Evolutionary conservation across 2,329 filamentous ascomycete species (phyloP), one percentile per base, ranked within the genome.

Genomic region (Blastomyces gilchristii): DNA sequence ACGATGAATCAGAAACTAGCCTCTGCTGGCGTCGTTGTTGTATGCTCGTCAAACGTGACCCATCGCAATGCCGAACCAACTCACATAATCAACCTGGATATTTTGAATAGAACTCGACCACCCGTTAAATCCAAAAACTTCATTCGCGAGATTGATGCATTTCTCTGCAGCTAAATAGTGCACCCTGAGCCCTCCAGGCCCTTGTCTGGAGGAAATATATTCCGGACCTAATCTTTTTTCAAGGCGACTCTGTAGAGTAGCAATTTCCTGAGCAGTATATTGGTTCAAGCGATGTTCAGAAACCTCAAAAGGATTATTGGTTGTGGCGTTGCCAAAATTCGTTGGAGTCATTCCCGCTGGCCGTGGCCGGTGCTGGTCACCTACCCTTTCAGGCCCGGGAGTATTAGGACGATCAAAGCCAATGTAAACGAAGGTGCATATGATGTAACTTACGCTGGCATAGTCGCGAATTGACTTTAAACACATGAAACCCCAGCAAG

Each of bases 71-170:
- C 12, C 41, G 53, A 22, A 54, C 34, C 56, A 49, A 74, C 80
- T 67, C 72, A 86, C 90, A 75, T 95, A 97, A 75, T 99, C 94
- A 64, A 97, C 89, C 72, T 96, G 89, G 47, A 97, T 89, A 72
- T 95, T 91, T 72, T 93, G 90, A 64, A 99, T 94, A n/a, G 89
- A 88, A 63, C 90, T 96, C 11, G 90, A 96, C 94, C 94, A 99
- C 70, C 92, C 92, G 77, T 97, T 96, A 80, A 97, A 97, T 11
- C 92, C 92, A 77, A 97, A 96, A 0, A 97, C 87, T 74, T 97
- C 90, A 71, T 97, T 97, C 62, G 92, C 92, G 61, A 97, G 87
- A 63, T 90, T 89, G 74, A 99, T 99, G 72, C 89, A 92, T 78
- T 99, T 99, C 72, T 97, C 93, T 0, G 91, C 92, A n/a, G 91